Base-by-base conservation (phyloP, 2,329 filamentous ascomycete species). In the Trichoderma asperellum region DNA sequence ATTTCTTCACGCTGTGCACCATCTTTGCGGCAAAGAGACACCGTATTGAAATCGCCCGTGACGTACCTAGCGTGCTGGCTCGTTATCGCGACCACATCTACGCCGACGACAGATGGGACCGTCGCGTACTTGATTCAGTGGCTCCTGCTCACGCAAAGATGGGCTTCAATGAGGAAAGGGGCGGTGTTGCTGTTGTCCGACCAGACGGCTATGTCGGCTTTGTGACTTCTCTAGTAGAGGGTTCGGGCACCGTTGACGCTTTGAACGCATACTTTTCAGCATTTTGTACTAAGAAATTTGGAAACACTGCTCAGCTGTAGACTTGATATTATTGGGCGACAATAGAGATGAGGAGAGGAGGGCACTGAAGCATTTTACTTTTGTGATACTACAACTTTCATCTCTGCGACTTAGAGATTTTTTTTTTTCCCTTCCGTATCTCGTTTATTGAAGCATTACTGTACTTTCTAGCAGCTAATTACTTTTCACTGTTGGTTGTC, bases 181-280 rank as follows among this genome's bases (percentile, higher is more conserved):
- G 93, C 12, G 93, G 91, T 68, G 87, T 97, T 2, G 90, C 96
- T 1, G 91, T 97, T 11, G 92, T 96, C 8, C 83, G 94, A 56
- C 94, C 94, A 0, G 94, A 97, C 78, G 93, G 93, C 8, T 96
- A 97, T 78, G 91, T 97, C 34, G 92, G 91, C 27, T 86, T 92
- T 71, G 91, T 94, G 4, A 87, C 92, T 12, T 85, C 85, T 74
- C 82, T 97, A 27, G 89, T 87, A 1, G 91, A 95, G 78, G 94
- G 94, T 0, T 88, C 81, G 69, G 92, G 89, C 18, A 97, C 94
- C 0, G 89, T 92, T 0, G 92, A 96, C 75, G 92, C 90, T 18
- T 81, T 97, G 74, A 92, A 97, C 76, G 85, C 87, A 72, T 97
- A 97, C 78, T 97, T 97, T 80, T 85, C 85, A 5, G 79, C 89